Percentiles rank a stretch among this genome's conserved stretches.
Conservation (phyloP, 2,329 filamentous ascomycete genomes). For the Lecanicillium sp. region DNA sequence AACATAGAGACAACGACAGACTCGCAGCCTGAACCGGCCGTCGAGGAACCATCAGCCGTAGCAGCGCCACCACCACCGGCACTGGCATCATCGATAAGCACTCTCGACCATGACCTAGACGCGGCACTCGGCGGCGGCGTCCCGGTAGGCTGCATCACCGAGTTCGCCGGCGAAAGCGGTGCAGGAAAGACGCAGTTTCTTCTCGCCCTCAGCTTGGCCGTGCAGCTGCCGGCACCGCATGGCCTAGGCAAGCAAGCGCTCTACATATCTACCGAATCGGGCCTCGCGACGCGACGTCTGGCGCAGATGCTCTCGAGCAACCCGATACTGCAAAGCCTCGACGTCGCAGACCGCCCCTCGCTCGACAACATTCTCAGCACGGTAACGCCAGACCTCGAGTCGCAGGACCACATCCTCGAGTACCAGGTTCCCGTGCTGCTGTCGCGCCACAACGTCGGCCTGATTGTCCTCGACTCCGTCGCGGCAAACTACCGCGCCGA, state of each 20-base stretch:
- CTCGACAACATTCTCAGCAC: conserved; percentile 74
- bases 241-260: conserved; percentile 69
- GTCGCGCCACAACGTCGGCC: conserved; percentile 64
- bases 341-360: conserved; percentile 40
- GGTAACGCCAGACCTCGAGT: conserved; percentile 80
- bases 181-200: conserved; percentile 94
- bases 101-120: conserved; percentile 69
- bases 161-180: conserved; percentile 88
- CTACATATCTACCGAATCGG: conserved; percentile 90
- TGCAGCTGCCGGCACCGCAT: conserved; percentile 68
- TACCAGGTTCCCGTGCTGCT: conserved; percentile 89
- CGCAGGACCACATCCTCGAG: conserved; percentile 88
- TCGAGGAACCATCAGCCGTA: too few species aligned
- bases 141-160: conserved; percentile 72
- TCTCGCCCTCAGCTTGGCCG: conserved; percentile 72
- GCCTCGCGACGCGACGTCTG: conserved; percentile 74
- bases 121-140: conserved; percentile 67
- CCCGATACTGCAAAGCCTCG: conserved; percentile 42
- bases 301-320: conserved; percentile 68
- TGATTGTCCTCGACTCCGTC: conserved; percentile 84
- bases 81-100: conserved; percentile 56
- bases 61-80: background rate
- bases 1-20: background rate
- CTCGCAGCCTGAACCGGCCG: too few species aligned
- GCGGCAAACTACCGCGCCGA: conserved; percentile 95